Base-by-base conservation (phyloP, 805 yeast species). In the Teunomyces panamensis region DNA sequence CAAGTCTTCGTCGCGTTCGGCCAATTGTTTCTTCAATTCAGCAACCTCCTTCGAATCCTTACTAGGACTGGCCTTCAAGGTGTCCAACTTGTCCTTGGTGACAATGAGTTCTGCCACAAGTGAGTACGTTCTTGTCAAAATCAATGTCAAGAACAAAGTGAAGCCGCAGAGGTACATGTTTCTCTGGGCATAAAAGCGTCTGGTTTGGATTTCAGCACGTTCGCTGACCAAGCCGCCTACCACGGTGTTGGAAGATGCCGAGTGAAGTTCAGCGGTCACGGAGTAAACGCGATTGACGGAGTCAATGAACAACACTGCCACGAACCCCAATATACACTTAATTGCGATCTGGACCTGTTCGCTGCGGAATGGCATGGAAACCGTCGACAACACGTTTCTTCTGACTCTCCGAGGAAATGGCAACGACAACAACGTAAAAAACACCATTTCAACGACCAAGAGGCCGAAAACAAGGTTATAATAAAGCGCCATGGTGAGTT, bases 141-240 rank as follows among this genome's bases (percentile, higher is more conserved):
- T 85, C 61, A 91, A 75, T 1, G 96, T 87, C 60, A 94, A 74
- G 65, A 94, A 94, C 65, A 94, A 78, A 2, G 98, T 90, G 69
- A 91, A 89, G 1, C 99, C 99, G 56, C 97, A 89, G 44, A 94
- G 77, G 60, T 94, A 94, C 85, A 90, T 82, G 75, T 94, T 94
- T 73, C 99, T 83, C 73, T 94, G 99, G 16, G 97, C 89, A 63
- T 91, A 91, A 69, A 94, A 94, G 61, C 90, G 80, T 68, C 97
- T 81, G 17, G 97, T 94, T 67, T 87, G 90, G 47, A 87, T 76
- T 61, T 94, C 98, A 16, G 89, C 72, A 49, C 96, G 77, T 57
- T 87, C 92, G 50, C 72, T 73, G 43, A 73, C 45, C 20, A 69
- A 50, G 3, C 64, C 65, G 32, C 54, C 48, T 36, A 54, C 47